These are phyloP conservation scores for Scedosporium aurantiacum DNA, from an alignment of 2,329 filamentous ascomycete genomes.

Conservation along the genomic window DNA sequence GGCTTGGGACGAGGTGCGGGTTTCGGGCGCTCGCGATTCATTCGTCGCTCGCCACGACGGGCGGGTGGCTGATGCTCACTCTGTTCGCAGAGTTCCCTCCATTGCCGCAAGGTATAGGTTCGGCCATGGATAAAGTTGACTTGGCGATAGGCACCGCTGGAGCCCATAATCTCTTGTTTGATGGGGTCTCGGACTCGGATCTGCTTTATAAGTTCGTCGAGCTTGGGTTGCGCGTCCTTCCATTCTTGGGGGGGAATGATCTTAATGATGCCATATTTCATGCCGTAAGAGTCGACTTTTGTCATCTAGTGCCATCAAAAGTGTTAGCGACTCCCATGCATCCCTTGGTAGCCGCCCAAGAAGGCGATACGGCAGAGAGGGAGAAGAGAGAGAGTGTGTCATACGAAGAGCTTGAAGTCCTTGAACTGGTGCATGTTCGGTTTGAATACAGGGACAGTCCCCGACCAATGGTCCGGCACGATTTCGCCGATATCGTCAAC, in stretches of 20 bases:
- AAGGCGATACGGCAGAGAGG: not conserved
- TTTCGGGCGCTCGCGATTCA: slow-evolving; percentile 44
- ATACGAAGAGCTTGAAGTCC: slow-evolving; percentile 83
- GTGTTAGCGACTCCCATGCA: slow-evolving; percentile 16
- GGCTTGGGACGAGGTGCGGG: slow-evolving; percentile 25
- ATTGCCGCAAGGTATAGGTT: slow-evolving; percentile 93
- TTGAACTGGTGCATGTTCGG: slow-evolving; percentile 92
- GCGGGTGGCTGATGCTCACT: slow-evolving; percentile 94
- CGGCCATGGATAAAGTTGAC: slow-evolving; percentile 94
- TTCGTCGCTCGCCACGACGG: slow-evolving; percentile 69
- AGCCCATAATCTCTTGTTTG: slow-evolving; percentile 95
- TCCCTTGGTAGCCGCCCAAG: too few species aligned
- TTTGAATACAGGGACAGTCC: slow-evolving; percentile 85
- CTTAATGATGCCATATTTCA: slow-evolving; percentile 96
- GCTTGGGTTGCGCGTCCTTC: slow-evolving; percentile 66
- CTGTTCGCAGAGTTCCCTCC: slow-evolving; percentile 86
- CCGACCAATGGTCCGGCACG: slow-evolving; percentile 79
- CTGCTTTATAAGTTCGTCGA: slow-evolving; percentile 80
- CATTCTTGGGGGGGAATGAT: slow-evolving; percentile 90
- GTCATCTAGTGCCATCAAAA: slow-evolving; percentile 41
- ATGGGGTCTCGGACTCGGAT: slow-evolving; percentile 95
- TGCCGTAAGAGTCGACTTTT: slow-evolving; percentile 86
- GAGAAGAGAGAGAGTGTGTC: not conserved
- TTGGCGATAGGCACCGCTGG: slow-evolving; percentile 89
- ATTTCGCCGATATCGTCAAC: slow-evolving; percentile 65